Base-by-base conservation (phyloP, 1,284 basidiomycete genomes). In the Filobasidium uniguttulatum region DNA sequence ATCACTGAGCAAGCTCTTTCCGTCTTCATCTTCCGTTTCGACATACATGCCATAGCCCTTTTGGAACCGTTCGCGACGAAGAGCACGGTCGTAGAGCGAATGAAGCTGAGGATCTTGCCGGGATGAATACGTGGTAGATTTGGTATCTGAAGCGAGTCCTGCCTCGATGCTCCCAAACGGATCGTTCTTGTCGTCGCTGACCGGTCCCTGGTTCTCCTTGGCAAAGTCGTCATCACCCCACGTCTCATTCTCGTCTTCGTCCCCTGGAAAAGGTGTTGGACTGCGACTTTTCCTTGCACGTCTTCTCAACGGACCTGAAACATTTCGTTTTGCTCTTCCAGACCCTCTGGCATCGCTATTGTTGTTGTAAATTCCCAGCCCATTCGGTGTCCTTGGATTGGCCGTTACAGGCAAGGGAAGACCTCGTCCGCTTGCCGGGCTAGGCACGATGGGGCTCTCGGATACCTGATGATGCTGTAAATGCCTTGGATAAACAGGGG, bases 381-480 rank as follows among this genome's bases (percentile, higher is more conserved):
- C 41, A 17, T 22, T 44, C n/a, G 14, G 41, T 5, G n/a, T 44
- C 41, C 29, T 44, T 9, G 8, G 20, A 23, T 31, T 30, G 19
- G 22, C 36, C 40, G 51, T 23, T 38, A 53, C 51, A 8, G 51
- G 51, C 8, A 46, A 41, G n/a, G 51, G 51, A 26, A 53, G 46
- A 8, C 45, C 50, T 14, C n/a, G 30, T 25, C 29, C 48, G 48
- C 22, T 43, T 43, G 20, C 44, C 37, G 10, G 50, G 45, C 34
- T 29, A 19, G 30, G 30, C 26, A 19, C 40, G 47, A 14, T 44
- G 43, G 10, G 41, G 23, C 22, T 43, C 38, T 19, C 40, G 34
- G 45, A 49, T 31, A 17, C 44, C 34, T 22, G 43, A 40, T 19
- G 37, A 25, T 28, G 40, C 22, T 20, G 31, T 40, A 23, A 45